Evolutionary conservation across 1,284 basidiomycete genomes (phyloP), one percentile per base, ranked within the genome.

Genomic region (Cutaneotrichosporon daszewskae): DNA sequence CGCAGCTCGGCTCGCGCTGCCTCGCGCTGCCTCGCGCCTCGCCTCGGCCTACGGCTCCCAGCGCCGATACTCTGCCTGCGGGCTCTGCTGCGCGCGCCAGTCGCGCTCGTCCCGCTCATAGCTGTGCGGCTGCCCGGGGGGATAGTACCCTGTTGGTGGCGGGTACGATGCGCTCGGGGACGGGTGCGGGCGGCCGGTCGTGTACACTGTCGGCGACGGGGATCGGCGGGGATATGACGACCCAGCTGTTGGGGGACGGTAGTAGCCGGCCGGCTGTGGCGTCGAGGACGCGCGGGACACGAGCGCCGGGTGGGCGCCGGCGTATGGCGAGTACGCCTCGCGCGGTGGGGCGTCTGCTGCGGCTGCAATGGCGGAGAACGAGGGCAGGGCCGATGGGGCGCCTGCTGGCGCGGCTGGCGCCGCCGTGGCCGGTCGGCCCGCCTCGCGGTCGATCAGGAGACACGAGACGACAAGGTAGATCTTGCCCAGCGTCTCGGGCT

Each of bases 391-490:
- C 4, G 49, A 42, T 8, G 51, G 42, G 2, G 47, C 28, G 7
- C 28, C 28, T 6, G 14, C 28, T 5, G 28, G 28, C 7, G 28
- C 14, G 8, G 28, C 28, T 31, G 28, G 33, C 12, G 33, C 19
- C 2, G 33, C 32, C 6, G 20, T 13, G 5, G 27, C 36, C 2
- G 56, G 51, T 11, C 48, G 45, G 5, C 51, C 41, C 4, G 47
- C 12, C 32, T 58, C 56, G 29, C 48, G 43, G 19, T 45, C 43
- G 55, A 63, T 55, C 6, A 60, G 45, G 2, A 69, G 49, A 26
- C 62, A 60, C 0, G 64, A 67, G 11, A 67, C 51, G 7, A 67
- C 66, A 10, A 69, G 46, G 31, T 69, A 69, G 11, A 60, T 48
- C 17, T 54, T 47, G 22, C 48, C 53, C n/a, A 60, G 37, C 7